These are phyloP conservation scores for Bretziella fagacearum DNA, from an alignment of 2,329 filamentous ascomycete genomes.

Conservation along the genomic window DNA sequence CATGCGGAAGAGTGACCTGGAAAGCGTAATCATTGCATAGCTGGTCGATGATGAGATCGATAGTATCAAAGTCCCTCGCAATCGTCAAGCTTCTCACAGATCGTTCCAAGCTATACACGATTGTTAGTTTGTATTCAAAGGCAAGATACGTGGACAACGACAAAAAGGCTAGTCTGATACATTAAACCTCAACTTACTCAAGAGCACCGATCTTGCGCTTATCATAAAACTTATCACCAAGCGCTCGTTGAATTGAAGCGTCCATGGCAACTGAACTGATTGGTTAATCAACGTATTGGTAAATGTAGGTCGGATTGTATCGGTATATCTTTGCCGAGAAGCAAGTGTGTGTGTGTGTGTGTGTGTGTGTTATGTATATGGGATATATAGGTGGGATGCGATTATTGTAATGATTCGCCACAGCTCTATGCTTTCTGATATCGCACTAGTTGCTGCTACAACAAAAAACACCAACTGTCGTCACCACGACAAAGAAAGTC, in stretches of 20 bases:
- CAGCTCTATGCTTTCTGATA: no score
- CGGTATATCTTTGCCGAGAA: no score
- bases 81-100: constrained; percentile 72
- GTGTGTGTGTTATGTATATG: no score
- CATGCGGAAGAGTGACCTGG: constrained; percentile 90
- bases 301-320: no score
- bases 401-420: no score
- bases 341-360: no score
- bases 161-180: neutral
- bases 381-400: no score
- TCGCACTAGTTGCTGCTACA: no score
- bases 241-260: constrained; percentile 66
- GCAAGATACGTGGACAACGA: no score
- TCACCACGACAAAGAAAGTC: no score
- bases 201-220: constrained; percentile 92
- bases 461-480: no score
- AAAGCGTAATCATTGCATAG: constrained; percentile 97
- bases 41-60: constrained; percentile 81
- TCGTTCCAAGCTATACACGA: constrained; percentile 57
- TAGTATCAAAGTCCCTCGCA: constrained; percentile 59
- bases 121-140: constrained; percentile 3
- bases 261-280: constrained; percentile 48
- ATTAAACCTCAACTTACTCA: constrained; percentile 46
- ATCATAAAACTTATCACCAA: constrained; percentile 98
- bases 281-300: no score